A percentile compares a stretch with the other conserved stretches of the same genome.
Evolutionary conservation across 495 filamentous ascomycete genomes (phyloP).

Genomic region (Pseudomonodictys pantanalensis): DNA sequence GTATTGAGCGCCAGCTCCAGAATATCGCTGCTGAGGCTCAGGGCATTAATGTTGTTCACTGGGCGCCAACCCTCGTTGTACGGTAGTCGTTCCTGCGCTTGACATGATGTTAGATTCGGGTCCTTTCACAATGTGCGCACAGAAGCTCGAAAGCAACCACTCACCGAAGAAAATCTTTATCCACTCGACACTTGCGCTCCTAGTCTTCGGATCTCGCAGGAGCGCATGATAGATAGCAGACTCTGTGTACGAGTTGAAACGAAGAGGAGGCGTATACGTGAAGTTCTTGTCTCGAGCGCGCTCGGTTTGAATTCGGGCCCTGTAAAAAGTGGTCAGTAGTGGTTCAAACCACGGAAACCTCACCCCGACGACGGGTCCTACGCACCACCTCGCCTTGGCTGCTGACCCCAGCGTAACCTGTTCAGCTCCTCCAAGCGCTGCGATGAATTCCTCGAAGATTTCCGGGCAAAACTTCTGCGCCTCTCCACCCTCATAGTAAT

Average conservation of each 20-base stretch:
- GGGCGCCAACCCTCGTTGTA: conserved; percentile 33
- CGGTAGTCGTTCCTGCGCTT: conserved; percentile 34
- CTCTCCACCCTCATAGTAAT: conserved; percentile 20
- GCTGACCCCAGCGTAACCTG: conserved; percentile 22
- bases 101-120: background rate
- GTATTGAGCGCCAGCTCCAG: conserved; percentile 6
- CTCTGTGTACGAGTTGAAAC: conserved; percentile 32
- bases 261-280: conserved; percentile 16
- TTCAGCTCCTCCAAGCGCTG: conserved; percentile 4
- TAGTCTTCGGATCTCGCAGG: conserved; percentile 21
- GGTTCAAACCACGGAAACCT: background rate
- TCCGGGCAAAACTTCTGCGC: conserved; percentile 21
- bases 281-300: conserved; percentile 21
- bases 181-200: conserved; percentile 22
- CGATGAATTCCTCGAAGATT: conserved; percentile 27
- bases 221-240: conserved; percentile 28
- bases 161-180: conserved; percentile 33
- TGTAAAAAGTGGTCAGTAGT: background rate
- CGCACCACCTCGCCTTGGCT: conserved; percentile 13
- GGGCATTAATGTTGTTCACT: background rate
- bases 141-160: background rate
- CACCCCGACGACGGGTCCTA: background rate
- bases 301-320: conserved; percentile 14
- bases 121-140: background rate
- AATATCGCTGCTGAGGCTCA: background rate